Percentiles rank a stretch among this genome's conserved stretches.
These are phyloP conservation scores for Nitzschia sp. DNA, from an alignment of 108 stramenopile species.

Conservation along the genomic window DNA sequence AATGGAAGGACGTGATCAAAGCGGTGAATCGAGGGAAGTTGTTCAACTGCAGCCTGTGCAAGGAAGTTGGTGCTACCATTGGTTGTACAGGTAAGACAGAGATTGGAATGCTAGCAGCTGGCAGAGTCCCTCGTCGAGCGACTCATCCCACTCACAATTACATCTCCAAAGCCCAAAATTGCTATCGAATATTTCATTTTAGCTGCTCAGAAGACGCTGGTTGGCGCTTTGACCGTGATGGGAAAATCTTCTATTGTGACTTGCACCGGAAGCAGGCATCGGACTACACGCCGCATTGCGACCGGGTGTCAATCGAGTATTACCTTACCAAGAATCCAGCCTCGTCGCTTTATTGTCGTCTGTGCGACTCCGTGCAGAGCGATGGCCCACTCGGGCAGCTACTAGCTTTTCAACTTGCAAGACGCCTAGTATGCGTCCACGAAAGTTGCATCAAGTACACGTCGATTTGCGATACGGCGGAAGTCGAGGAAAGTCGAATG, in stretches of 20 bases:
- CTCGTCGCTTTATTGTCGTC: slow-evolving; percentile 15
- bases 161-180: slow-evolving; percentile 28
- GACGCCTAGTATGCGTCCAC: slow-evolving; percentile 27
- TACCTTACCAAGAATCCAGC: slow-evolving; percentile 27
- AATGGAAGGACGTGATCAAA: slow-evolving; percentile 56
- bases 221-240: slow-evolving; percentile 61
- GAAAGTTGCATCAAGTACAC: slow-evolving; percentile 44
- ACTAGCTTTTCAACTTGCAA: slow-evolving; percentile 39
- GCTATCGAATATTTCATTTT: slow-evolving; percentile 46
- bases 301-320: slow-evolving; percentile 39
- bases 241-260: slow-evolving; percentile 55
- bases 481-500: slow-evolving; percentile 25
- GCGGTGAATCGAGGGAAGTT: slow-evolving; percentile 48
- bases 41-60: slow-evolving; percentile 39
- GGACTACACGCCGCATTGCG: slow-evolving; percentile 17
- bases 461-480: slow-evolving; percentile 32
- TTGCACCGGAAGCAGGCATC: slow-evolving; percentile 24
- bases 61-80: slow-evolving; percentile 47
- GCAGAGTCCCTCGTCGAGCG: too few species aligned
- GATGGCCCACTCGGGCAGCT: slow-evolving; percentile 26
- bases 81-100: too few species aligned
- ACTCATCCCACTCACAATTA: too few species aligned
- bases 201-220: slow-evolving; percentile 57
- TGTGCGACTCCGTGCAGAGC: slow-evolving; percentile 16
- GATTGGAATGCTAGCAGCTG: too few species aligned